Evolutionary conservation across 257 asterid species (phyloP).

Genomic region (Datura wrightii): DNA sequence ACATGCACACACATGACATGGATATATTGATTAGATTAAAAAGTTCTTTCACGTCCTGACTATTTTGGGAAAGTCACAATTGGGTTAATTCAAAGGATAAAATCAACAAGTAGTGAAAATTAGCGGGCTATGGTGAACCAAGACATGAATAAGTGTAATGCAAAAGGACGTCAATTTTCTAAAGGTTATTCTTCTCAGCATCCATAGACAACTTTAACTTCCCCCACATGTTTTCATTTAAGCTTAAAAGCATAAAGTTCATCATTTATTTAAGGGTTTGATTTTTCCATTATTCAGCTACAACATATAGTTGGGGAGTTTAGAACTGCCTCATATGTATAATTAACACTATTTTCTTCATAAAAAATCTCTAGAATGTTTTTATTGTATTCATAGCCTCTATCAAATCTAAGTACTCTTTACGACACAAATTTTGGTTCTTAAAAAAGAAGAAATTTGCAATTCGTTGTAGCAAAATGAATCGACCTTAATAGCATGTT

Average conservation of each 20-base stretch:
- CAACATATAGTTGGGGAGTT: not conserved
- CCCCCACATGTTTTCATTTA: too few relatives aligned
- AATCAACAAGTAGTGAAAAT: not conserved
- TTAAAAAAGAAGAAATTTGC: not conserved
- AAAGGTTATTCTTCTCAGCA: not conserved
- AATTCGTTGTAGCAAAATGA: too few relatives aligned
- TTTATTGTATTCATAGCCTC: not conserved
- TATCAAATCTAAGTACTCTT: not conserved
- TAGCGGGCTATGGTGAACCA: not conserved
- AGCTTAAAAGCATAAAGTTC: not conserved
- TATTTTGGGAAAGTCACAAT: not conserved
- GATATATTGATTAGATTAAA: not conserved
- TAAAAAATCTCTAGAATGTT: too few relatives aligned
- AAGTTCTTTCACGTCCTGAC: not conserved
- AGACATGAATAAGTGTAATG: not conserved
- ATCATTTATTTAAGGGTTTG: too few relatives aligned
- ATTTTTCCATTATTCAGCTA: not conserved
- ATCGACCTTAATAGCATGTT: rapidly evolving
- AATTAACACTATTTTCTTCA: too few relatives aligned
- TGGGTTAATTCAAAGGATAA: not conserved
- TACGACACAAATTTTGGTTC: not conserved
- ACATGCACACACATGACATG: not conserved
- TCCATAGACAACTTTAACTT: not conserved
- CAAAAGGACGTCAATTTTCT: not conserved
- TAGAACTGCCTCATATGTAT: not conserved